phyloP scores from a whole-genome alignment of 2,329 filamentous ascomycete genomes.

The Colletotrichum spaethianum region DNA sequence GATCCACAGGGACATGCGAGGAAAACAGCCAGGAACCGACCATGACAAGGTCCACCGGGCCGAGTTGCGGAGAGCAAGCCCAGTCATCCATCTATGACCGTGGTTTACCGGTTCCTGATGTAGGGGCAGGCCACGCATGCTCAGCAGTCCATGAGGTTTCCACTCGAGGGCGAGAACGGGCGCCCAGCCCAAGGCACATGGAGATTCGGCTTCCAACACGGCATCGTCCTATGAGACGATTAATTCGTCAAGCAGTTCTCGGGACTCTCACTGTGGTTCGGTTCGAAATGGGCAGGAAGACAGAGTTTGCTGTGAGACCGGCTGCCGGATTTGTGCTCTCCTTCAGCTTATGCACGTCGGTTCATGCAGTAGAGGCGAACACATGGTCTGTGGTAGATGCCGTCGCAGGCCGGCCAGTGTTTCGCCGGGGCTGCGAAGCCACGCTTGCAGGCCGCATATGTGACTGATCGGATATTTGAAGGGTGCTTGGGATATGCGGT shows the following conservation, averaged over 20 bases:
- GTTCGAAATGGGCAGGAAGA: background rate
- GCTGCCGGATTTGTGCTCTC: slow-evolving; percentile 24
- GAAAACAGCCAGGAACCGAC: background rate
- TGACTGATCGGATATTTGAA: slow-evolving; percentile 26
- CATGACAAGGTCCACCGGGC: slow-evolving; percentile 16
- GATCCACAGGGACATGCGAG: slow-evolving; percentile 9
- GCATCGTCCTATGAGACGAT: background rate
- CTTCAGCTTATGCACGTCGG: slow-evolving; percentile 25
- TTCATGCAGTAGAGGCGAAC: slow-evolving; percentile 32
- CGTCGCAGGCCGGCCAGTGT: slow-evolving; percentile 15
- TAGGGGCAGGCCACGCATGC: background rate
- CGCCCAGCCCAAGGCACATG: background rate
- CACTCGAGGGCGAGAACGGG: background rate
- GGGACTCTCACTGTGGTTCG: slow-evolving; percentile 2
- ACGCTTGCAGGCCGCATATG: background rate
- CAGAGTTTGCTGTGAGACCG: slow-evolving; percentile 37
- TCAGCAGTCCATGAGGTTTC: slow-evolving; percentile 3
- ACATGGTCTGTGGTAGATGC: slow-evolving; percentile 34
- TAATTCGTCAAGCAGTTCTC: background rate
- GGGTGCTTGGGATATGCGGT: slow-evolving; percentile 19
- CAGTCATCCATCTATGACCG: too few relatives aligned
- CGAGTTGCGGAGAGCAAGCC: slow-evolving; percentile 1
- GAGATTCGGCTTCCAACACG: background rate
- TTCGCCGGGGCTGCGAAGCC: slow-evolving; percentile 28
- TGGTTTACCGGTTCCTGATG: background rate